Evolutionary conservation across 805 yeast genomes (phyloP).

Genomic region (Metschnikowia orientalis): DNA sequence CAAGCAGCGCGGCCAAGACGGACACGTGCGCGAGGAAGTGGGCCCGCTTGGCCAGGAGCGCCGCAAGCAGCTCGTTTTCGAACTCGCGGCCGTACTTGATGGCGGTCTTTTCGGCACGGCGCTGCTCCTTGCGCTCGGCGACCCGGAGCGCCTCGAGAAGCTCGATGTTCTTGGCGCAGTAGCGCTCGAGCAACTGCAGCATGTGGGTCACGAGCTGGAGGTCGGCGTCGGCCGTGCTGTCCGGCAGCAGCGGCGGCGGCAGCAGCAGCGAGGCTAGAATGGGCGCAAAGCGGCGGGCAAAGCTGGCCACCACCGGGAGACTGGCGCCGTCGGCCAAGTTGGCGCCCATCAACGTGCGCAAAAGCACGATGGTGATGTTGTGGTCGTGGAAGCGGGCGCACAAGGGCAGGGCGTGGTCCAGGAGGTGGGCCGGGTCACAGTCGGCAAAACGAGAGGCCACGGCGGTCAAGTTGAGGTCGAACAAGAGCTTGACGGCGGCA

Average conservation of each 20-base stretch:
- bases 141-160: constrained; percentile 1
- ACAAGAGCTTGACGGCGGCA: constrained; percentile 10
- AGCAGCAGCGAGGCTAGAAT: neutral
- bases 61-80: constrained; percentile 5
- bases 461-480: constrained; percentile 14
- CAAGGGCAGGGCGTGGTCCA: constrained; percentile 6
- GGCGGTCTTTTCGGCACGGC: neutral
- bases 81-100: constrained; percentile 3
- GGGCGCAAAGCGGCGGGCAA: constrained; percentile 24
- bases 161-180: constrained; percentile 1
- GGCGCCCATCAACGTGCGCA: constrained; percentile 2
- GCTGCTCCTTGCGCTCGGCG: constrained; percentile 2
- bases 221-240: neutral
- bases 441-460: constrained; percentile 11
- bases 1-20: constrained; percentile 10
- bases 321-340: neutral
- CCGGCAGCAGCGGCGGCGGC: neutral
- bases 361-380: constrained; percentile 11
- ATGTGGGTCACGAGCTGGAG: constrained; percentile 4
- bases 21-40: constrained; percentile 6
- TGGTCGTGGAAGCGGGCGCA: constrained; percentile 6
- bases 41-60: constrained; percentile 4
- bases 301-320: constrained; percentile 42
- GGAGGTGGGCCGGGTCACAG: constrained; percentile 8
- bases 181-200: constrained; percentile 4